These are phyloP conservation scores for Sphaerobolus stellatus DNA, from an alignment of 1,284 basidiomycete genomes.

Conservation along the genomic window DNA sequence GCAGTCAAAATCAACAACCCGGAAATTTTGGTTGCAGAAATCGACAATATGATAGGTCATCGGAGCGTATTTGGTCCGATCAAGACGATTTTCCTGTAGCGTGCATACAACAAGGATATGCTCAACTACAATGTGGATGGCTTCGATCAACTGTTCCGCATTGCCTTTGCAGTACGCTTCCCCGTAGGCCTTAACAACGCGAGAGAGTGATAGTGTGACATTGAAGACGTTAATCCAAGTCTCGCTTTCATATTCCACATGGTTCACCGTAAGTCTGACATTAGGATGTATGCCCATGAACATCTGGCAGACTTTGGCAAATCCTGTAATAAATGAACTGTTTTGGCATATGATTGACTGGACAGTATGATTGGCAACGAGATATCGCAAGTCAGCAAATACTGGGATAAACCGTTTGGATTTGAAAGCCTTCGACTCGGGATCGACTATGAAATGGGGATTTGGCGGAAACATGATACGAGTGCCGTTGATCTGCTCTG, in stretches of 20 bases:
- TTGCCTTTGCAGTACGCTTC: conserved; percentile 68
- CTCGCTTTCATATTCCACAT: conserved; percentile 94
- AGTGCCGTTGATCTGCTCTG: conserved; percentile 74
- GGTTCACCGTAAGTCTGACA: conserved; percentile 74
- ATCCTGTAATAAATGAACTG: conserved; percentile 53
- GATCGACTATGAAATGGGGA: conserved; percentile 55
- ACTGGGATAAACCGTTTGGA: conserved; percentile 92
- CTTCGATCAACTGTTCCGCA: conserved; percentile 60
- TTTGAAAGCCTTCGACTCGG: conserved; percentile 84
- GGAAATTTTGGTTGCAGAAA: conserved; percentile 62
- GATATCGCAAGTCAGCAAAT: conserved; percentile 81
- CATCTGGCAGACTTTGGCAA: conserved; percentile 68
- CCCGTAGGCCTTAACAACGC: conserved; percentile 86
- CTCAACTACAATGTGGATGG: conserved; percentile 68
- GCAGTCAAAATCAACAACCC: conserved; percentile 75
- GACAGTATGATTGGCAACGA: conserved; percentile 74
- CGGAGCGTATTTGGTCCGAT: conserved; percentile 60
- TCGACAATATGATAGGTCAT: conserved; percentile 62
- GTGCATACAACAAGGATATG: conserved; percentile 76
- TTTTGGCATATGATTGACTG: conserved; percentile 72
- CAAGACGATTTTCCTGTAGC: conserved; percentile 60
- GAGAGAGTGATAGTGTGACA: conserved; percentile 82
- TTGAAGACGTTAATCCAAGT: conserved; percentile 94
- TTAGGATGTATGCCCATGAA: conserved; percentile 93
- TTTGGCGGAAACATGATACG: conserved; percentile 58